Evolutionary conservation across 139 green algal genomes (phyloP).

Genomic region (Protoeuglena noctilucae): DNA sequence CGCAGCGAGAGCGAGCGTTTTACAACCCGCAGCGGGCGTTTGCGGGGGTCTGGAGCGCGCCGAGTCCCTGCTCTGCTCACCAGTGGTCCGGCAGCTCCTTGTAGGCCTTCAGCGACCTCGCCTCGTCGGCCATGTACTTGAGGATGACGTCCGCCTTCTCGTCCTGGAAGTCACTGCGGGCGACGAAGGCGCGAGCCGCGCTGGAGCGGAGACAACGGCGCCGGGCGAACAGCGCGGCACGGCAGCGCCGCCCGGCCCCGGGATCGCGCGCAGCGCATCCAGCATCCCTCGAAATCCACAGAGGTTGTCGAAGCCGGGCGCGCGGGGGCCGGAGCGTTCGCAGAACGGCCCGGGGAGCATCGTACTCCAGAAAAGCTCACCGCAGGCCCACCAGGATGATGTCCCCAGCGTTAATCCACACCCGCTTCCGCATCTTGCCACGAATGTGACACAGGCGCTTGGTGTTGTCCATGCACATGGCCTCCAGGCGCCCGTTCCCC

Average conservation of each 20-base stretch:
- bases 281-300: too few relatives aligned
- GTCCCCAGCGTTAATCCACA: conserved; percentile 59
- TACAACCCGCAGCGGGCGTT: not conserved
- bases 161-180: conserved; percentile 99
- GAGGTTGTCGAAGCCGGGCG: too few relatives aligned
- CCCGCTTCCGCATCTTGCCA: conserved; percentile 93
- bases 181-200: too few relatives aligned
- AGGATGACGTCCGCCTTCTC: conserved; percentile 99
- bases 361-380: too few relatives aligned
- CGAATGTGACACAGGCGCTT: conserved; percentile 98
- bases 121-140: conserved; percentile 88
- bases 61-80: too few relatives aligned
- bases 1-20: not conserved
- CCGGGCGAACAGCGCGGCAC: too few relatives aligned
- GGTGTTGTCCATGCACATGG: conserved; percentile 92
- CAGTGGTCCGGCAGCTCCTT: conserved; percentile 93
- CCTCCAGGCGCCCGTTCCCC: conserved; percentile 91
- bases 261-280: too few relatives aligned
- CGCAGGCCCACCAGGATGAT: conserved; percentile 92
- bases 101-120: conserved; percentile 79
- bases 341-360: too few relatives aligned
- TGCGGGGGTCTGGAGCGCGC: conserved; percentile 19
- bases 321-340: too few relatives aligned
- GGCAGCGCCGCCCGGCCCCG: too few relatives aligned
- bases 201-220: too few relatives aligned